Percentiles rank a stretch among this genome's conserved stretches.
Evolutionary conservation across 2,329 filamentous ascomycete genomes (phyloP).

Genomic region (Chaetomiaceae sp.): DNA sequence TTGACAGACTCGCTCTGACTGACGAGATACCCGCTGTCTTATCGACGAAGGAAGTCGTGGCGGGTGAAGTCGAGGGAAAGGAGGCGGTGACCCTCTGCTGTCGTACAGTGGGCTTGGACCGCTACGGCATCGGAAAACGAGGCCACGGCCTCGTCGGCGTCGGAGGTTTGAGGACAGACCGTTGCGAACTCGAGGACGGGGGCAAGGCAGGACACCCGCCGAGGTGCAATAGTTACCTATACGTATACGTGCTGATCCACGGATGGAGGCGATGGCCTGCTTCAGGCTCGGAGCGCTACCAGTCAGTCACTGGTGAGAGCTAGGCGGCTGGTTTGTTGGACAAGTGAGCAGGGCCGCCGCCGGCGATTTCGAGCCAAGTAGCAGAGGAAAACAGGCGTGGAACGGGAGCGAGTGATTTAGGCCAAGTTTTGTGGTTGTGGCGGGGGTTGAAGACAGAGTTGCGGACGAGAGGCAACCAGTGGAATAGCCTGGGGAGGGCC

Average conservation of each 20-base stretch:
- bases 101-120: conserved; percentile 2
- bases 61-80: too few species aligned
- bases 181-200: background rate
- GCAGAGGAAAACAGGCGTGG: conserved; percentile 19
- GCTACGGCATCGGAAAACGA: conserved; percentile 3
- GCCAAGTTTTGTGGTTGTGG: conserved; percentile 23
- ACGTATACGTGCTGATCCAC: conserved; percentile 13
- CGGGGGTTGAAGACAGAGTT: conserved; percentile 27
- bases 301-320: conserved; percentile 11
- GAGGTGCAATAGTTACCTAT: conserved; percentile 10
- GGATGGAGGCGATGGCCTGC: conserved; percentile 13
- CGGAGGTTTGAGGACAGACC: background rate
- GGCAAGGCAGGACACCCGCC: background rate
- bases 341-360: conserved; percentile 8
- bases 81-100: background rate
- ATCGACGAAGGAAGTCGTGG: too few species aligned
- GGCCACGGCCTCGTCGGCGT: conserved; percentile 9
- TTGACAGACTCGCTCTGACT: too few species aligned
- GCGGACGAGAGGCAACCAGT: conserved; percentile 35
- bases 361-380: conserved; percentile 18
- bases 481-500: conserved; percentile 29
- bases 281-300: conserved; percentile 8
- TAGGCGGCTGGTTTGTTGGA: conserved; percentile 12
- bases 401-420: conserved; percentile 23
- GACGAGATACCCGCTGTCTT: too few species aligned